Evolutionary conservation across 805 yeast species (phyloP), one percentile per base, ranked within the genome.

Genomic region (Priceomyces melissophilus): DNA sequence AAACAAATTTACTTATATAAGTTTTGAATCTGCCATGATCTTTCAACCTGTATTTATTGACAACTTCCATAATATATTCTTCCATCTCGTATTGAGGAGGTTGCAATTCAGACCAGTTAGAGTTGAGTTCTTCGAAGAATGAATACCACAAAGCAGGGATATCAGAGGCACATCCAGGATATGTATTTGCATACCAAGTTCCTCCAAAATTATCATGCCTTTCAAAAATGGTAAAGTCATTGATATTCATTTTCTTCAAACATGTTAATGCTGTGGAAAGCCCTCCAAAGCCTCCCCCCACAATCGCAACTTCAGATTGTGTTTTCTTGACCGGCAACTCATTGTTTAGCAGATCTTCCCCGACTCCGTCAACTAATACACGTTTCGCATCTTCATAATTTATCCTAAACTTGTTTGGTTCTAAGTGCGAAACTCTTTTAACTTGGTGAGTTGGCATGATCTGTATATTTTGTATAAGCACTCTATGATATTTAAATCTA

Each of bases 131-230:
- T 30, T 51, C 50, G 29, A 53, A 61, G 34, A 57, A 55, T 11
- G 67, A 61, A 45, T 68, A 68, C 71, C 70, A 69, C 17, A 64
- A 40, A 2, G 72, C 72, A 6, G 73, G 73, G 35, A 69, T 65
- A 50, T 69, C 74, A 15, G 64, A 58, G n/a, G 73, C 72, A 48
- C 72, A 65, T 1, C 73, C 73, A 2, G 74, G 74, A 43, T 67
- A 69, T 4, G 72, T 64, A 46, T 69, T 69, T 13, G 73, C 73
- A 50, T 61, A 67, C 74, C 74, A 69, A 15, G 73, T 67, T 10
- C 74, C 73, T 12, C 74, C 73, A 47, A 65, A 64, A 33, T 61
- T 49, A 36, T 53, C 55, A 44, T 67, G 71, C 42, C 64, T 65
- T 41, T 69, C 74, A 39, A 69, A 65, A 10, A 69, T 53, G 5